Conservation (phyloP, 2,329 filamentous ascomycete genomes). For the Leptographium procerum region DNA sequence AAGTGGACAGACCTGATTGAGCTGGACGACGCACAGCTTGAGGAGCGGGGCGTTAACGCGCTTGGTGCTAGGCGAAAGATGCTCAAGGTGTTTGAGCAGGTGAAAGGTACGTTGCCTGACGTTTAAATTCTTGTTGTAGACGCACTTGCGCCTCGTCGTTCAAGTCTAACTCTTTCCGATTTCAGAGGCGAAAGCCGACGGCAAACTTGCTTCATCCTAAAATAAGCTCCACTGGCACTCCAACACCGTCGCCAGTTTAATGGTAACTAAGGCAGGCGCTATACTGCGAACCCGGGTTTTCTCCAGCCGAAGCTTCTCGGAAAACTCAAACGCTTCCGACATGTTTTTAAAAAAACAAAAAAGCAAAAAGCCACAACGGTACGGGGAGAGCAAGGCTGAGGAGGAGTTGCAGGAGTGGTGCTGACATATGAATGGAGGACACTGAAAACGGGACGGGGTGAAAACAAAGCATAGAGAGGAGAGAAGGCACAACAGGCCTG, state of each 20-base stretch:
- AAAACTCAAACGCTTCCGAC: background rate
- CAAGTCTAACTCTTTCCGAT: background rate
- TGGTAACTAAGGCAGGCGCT: background rate
- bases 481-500: background rate
- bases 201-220: slow-evolving; percentile 42
- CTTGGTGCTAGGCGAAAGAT: slow-evolving; percentile 93
- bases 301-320: background rate
- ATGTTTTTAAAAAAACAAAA: background rate
- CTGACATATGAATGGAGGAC: background rate
- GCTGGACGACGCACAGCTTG: slow-evolving; percentile 83
- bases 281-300: background rate
- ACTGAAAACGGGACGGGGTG: background rate
- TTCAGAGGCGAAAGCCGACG: slow-evolving; percentile 60
- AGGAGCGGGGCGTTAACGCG: slow-evolving; percentile 88
- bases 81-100: slow-evolving; percentile 98
- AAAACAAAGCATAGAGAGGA: background rate
- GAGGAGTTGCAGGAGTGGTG: background rate
- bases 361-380: no score
- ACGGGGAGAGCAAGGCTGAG: background rate
- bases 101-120: slow-evolving; percentile 53
- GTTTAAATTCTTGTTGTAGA: no score
- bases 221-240: background rate
- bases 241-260: background rate
- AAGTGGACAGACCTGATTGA: slow-evolving; percentile 91
- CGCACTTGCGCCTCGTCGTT: no score